phyloP scores from a whole-genome alignment of 371 early-diverging fungal genomes.

The Ordospora colligata region DNA sequence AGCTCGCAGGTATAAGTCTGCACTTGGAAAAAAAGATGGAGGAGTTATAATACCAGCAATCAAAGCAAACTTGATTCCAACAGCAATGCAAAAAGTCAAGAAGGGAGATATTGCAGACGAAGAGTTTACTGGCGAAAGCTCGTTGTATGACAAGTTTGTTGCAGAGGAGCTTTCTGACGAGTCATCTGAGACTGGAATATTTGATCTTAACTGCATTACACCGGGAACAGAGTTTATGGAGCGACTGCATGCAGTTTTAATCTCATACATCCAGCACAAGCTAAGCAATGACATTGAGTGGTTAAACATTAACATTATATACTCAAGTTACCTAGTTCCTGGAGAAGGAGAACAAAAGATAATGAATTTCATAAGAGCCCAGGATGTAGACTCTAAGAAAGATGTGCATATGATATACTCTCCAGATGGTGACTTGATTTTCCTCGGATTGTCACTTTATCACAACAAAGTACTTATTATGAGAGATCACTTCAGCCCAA shows the following conservation, averaged over 20 bases:
- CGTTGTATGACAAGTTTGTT: conserved; percentile 52
- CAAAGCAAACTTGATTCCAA: neutral
- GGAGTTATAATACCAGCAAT: neutral
- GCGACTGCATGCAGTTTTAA: conserved; percentile 70
- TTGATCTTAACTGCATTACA: conserved; percentile 95
- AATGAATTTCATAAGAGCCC: conserved; percentile 85
- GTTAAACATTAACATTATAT: conserved; percentile 70
- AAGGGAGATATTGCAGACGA: conserved; percentile 59
- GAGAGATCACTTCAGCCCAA: conserved; percentile 73
- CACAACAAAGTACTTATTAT: conserved; percentile 87
- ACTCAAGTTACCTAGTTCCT: conserved; percentile 84
- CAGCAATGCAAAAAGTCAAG: neutral
- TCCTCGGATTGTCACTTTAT: conserved; percentile 91
- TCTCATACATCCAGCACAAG: conserved; percentile 76
- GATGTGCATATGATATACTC: conserved; percentile 86
- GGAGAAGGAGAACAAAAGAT: conserved; percentile 99
- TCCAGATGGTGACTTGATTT: conserved; percentile 96
- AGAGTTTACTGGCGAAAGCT: conserved; percentile 64
- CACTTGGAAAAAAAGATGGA: conserved; percentile 51
- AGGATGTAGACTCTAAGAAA: conserved; percentile 69
- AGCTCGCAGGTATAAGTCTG: conserved; percentile 84
- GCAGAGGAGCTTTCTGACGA: conserved; percentile 58
- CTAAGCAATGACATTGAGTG: conserved; percentile 76
- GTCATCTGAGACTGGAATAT: conserved; percentile 62
- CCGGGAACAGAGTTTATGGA: conserved; percentile 98